Evolutionary conservation across 345 rosid species (phyloP).

Genomic region (Salix caprea): DNA sequence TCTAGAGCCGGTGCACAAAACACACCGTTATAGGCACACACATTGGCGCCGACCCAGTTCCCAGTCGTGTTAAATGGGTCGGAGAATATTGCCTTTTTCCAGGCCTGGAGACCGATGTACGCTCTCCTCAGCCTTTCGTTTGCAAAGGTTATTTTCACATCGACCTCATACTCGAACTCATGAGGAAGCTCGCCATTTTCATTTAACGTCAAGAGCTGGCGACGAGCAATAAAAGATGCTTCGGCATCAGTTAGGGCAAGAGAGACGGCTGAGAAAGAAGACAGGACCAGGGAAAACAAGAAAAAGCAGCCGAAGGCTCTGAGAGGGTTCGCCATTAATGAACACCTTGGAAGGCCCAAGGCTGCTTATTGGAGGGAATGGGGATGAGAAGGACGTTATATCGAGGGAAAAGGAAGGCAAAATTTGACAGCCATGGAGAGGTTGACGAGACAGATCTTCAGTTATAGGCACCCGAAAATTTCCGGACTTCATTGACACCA

Average conservation of each 20-base stretch:
- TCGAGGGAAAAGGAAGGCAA: slow-evolving; percentile 5
- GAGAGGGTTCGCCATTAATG: slow-evolving; percentile 36
- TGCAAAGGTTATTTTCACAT: slow-evolving; percentile 35
- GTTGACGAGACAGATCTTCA: slow-evolving; percentile 1
- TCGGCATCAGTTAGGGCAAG: slow-evolving; percentile 49
- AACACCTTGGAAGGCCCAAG: slow-evolving; percentile 68
- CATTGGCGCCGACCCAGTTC: slow-evolving; percentile 68
- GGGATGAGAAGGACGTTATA: slow-evolving; percentile 20
- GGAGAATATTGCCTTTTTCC: slow-evolving; percentile 67
- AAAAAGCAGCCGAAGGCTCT: slow-evolving; percentile 56
- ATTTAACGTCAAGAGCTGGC: slow-evolving; percentile 56
- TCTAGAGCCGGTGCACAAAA: slow-evolving; percentile 65
- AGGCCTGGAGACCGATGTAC: slow-evolving; percentile 66
- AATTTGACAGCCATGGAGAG: slow-evolving; percentile 21
- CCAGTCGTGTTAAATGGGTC: slow-evolving; percentile 66
- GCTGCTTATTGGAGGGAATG: slow-evolving; percentile 49
- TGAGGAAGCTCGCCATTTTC: slow-evolving; percentile 37
- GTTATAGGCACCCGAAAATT: slow-evolving; percentile 9
- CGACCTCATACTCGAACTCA: slow-evolving; percentile 29
- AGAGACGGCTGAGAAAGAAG: slow-evolving; percentile 22
- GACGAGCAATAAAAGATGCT: slow-evolving; percentile 50
- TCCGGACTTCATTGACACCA: background rate
- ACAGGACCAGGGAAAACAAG: slow-evolving; percentile 21
- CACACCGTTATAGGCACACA: slow-evolving; percentile 65
- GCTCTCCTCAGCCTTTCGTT: slow-evolving; percentile 61